Evolutionary conservation across 129 eudicot genomes (phyloP).

Genomic region (Rutidosis leptorrhynchoides): DNA sequence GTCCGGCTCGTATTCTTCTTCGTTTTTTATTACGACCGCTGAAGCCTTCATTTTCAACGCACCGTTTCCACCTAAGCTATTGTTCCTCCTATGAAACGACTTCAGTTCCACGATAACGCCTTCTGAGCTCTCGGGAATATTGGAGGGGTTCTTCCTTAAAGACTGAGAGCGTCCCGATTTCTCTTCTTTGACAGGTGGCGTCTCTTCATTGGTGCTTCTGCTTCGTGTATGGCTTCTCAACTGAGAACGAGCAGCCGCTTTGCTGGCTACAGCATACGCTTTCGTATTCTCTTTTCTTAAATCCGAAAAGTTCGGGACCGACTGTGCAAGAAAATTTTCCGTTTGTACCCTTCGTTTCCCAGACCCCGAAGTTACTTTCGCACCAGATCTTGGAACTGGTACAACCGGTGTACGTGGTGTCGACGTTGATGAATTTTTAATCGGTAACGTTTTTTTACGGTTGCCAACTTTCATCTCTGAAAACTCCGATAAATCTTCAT

Average conservation of each 20-base stretch:
- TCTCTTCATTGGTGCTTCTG: constrained; percentile 69
- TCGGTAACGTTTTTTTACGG: constrained; percentile 49
- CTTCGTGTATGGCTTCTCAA: constrained; percentile 68
- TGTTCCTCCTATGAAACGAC: constrained; percentile 54
- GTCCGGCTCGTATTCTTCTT: constrained; percentile 44
- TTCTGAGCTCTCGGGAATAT: constrained; percentile 40
- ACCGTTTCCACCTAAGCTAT: constrained; percentile 41
- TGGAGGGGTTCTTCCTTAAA: constrained; percentile 50
- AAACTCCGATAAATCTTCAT: constrained; percentile 60
- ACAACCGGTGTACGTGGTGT: constrained; percentile 61
- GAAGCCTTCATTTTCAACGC: constrained; percentile 45
- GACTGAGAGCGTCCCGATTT: constrained; percentile 57
- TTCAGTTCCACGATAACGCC: constrained; percentile 33
- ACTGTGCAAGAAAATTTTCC: constrained; percentile 82
- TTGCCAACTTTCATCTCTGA: constrained; percentile 38
- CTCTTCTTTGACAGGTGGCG: constrained; percentile 59
- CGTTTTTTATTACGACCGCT: constrained; percentile 34
- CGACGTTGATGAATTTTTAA: constrained; percentile 46
- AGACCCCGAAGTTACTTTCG: constrained; percentile 44
- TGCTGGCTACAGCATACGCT: constrained; percentile 63
- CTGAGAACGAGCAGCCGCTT: constrained; percentile 54
- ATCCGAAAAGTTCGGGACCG: constrained; percentile 88
- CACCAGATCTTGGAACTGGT: constrained; percentile 47
- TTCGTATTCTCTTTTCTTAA: constrained; percentile 86
- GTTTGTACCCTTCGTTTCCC: constrained; percentile 66